Evolutionary conservation across 1,139 yeast genomes (phyloP).

Genomic region (Blastobotrys illinoisensis): DNA sequence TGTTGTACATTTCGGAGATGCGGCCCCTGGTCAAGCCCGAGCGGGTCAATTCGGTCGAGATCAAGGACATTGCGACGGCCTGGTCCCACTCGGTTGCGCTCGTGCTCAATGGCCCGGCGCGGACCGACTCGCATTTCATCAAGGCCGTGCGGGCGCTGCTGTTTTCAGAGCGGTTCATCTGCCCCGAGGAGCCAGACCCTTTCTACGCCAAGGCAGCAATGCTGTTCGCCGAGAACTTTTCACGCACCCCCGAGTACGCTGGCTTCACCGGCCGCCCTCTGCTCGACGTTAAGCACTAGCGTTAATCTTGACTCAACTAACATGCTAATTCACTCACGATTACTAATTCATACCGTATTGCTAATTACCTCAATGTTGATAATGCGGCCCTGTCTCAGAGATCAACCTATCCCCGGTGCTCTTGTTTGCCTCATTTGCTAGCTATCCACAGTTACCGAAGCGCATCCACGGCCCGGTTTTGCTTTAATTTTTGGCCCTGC

Average conservation of each 20-base stretch:
- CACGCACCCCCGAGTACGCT: slow-evolving; percentile 11
- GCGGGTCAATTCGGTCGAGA: slow-evolving; percentile 13
- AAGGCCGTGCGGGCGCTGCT: slow-evolving; percentile 27
- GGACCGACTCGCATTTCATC: slow-evolving; percentile 23
- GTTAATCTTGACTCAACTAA: not conserved
- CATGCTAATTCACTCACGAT: not conserved
- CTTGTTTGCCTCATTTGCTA: not conserved
- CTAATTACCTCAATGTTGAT: not conserved
- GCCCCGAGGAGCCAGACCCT: slow-evolving; percentile 14
- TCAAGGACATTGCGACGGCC: slow-evolving; percentile 6
- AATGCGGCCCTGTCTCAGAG: not conserved
- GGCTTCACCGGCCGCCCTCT: slow-evolving; percentile 5
- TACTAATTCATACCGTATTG: not conserved
- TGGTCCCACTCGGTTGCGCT: slow-evolving; percentile 20
- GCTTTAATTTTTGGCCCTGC: not conserved
- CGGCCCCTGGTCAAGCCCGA: slow-evolving; percentile 21
- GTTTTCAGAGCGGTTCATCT: slow-evolving; percentile 19
- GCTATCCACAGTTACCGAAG: not conserved
- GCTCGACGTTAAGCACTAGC: slow-evolving; percentile 6
- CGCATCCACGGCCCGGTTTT: not conserved
- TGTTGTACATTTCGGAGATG: slow-evolving; percentile 21
- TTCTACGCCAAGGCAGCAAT: slow-evolving; percentile 24
- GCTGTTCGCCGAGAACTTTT: slow-evolving; percentile 15
- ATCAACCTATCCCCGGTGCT: not conserved
- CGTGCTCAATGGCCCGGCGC: slow-evolving; percentile 17